Evolutionary conservation across 1,284 basidiomycete species (phyloP), one percentile per base, ranked within the genome.

Genomic region (Uromyces viciae-fabae): DNA sequence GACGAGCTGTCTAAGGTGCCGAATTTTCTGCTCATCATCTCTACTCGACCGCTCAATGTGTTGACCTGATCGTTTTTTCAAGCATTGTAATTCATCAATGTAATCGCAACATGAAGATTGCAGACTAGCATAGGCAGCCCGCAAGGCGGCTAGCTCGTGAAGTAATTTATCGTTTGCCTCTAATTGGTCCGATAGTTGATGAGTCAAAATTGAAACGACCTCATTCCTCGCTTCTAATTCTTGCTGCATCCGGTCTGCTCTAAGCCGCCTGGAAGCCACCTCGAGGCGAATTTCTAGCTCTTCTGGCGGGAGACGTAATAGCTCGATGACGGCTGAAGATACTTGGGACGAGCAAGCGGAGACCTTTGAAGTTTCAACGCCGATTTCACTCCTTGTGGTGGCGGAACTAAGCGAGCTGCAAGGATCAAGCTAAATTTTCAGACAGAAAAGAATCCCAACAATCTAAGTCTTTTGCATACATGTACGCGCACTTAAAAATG

Each of bases 91-190:
- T n/a, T 78, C 75, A 69, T 78, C 75, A 7, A 68, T 52, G n/a
- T 68, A 42, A 40, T 78, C 75, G 46, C 36, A 31, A 31, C 46
- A 78, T 22, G 62, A 66, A 0, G 75, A 68, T 52, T 43, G 52
- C 14, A 78, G 52, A 22, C 46, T 56, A 69, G 75, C 75, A 78
- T 78, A 69, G 0, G 75, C 64, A 42, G 75, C 62, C 56, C 75
- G 42, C 43, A 78, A 78, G 31, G 58, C 60, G 38, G 38, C 75
- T 28, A 78, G 36, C 36, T 78, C 75, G 25, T 66, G 62, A n/a
- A 78, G 62, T 40, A 78, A 69, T 78, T 78, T 78, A 42, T 78
- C 75, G 36, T 78, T 78, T 42, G 49, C 36, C 56, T 78, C 75
- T 25, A 78, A 33, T 66, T 78, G 75, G 42, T 69, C 69, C 0